phyloP scores from a whole-genome alignment of 257 asterid genomes.

The Penstemon eatonii region DNA sequence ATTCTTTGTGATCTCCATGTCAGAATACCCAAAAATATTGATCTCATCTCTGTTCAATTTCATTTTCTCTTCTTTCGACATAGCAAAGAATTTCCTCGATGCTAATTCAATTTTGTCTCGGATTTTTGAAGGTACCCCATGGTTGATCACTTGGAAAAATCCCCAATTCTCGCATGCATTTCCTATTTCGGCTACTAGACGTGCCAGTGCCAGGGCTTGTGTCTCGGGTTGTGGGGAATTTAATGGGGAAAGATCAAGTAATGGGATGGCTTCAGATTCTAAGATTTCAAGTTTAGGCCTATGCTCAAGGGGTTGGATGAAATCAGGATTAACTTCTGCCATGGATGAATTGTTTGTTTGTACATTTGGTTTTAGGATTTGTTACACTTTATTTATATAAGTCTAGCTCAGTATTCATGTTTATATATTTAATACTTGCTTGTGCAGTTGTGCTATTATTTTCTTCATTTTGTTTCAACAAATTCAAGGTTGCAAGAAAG shows the following conservation, averaged over 20 bases:
- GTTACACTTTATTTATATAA: constrained; percentile 11
- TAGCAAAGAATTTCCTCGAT: constrained; percentile 50
- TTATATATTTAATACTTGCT: constrained; percentile 21
- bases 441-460: neutral
- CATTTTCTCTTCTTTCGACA: constrained; percentile 58
- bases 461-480: constrained; percentile 4
- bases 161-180: constrained; percentile 70
- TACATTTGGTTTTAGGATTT: neutral
- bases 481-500: constrained; percentile 16
- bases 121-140: constrained; percentile 58
- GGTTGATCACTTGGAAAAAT: constrained; percentile 77
- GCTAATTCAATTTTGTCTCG: constrained; percentile 52
- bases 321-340: constrained; percentile 49
- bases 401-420: neutral
- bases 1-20: constrained; percentile 63
- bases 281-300: constrained; percentile 43
- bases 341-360: constrained; percentile 27
- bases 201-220: constrained; percentile 23
- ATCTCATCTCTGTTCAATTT: constrained; percentile 48
- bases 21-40: constrained; percentile 60
- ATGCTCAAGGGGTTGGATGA: constrained; percentile 64
- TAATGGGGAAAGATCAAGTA: constrained; percentile 58
- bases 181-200: constrained; percentile 48
- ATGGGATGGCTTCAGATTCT: constrained; percentile 64
- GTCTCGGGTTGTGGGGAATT: constrained; percentile 29